Base-by-base conservation (phyloP, 2,329 filamentous ascomycete genomes). In the Claviceps paspali region DNA sequence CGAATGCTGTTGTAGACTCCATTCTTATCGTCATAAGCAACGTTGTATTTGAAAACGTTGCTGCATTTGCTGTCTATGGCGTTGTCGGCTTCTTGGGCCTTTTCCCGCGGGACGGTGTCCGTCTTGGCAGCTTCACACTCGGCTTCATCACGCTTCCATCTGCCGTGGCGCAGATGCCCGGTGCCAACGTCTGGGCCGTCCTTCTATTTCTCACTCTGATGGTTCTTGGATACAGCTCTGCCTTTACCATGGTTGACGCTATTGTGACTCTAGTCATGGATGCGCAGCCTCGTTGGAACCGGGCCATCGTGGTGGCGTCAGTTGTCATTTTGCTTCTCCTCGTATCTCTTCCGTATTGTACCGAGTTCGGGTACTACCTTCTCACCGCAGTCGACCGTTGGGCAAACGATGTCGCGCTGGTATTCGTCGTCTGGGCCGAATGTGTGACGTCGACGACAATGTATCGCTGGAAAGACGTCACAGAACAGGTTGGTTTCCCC, bases 161-260 rank as follows among this genome's bases (percentile, higher is more conserved):
- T 18, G 71, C 70, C 3, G 64, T 75, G 1, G 52, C 67, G 0
- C 61, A 73, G 40, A 71, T 75, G 64, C 70, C 70, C 0, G 70
- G 62, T 0, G 57, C 69, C 2, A 72, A 72, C 29, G 73, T 69
- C 43, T 75, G 70, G 70, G 68, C 70, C 0, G 55, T 73, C n/a
- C 53, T 68, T 0, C 52, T 74, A 2, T 75, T 76, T 49, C 70
- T 75, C 41, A 74, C 70, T 0, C 58, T 75, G 6, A 64, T 73
- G 41, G 64, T 74, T 1, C 61, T 75, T 0, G 70, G 71, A 0
- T 72, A 71, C 46, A 70, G 65, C 40, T 74, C 70, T 0, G 67
- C 70, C 1, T 74, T 74, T 41, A 70, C 68, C 33, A 72, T 75
- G 68, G 52, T 75, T 5, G 71, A 75, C 44, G 69, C 67, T 4